Evolutionary conservation across 331 rosid genomes (phyloP), one percentile per base, ranked within the genome.

Genomic region (Acacia pycnantha): DNA sequence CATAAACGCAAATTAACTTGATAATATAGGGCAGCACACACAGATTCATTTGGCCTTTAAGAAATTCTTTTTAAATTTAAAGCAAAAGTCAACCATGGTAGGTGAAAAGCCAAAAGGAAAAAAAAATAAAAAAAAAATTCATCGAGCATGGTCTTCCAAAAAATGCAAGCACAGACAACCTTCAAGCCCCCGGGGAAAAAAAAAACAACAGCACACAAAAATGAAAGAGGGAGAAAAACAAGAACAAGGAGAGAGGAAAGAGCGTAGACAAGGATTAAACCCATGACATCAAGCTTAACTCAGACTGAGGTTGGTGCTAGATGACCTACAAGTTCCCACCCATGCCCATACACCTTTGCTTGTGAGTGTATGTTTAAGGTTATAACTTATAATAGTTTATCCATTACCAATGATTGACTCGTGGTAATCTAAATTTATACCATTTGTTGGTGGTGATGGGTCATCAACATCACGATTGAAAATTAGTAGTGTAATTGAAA

Each of bases 1-100:
- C 74, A 84, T 79, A 33, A 35, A 11, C 35, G 64, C 35, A 70
- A 59, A 76, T 41, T 33, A 48, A 68, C 74, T 61, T n/a, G n/a
- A 19, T 53, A 79, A 68, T 59, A 74, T 5, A 33, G 68, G 58
- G 65, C 44, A 58, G 69, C 76, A 69, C 51, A 68, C 71, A 66
- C 14, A 73, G 62, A n/a, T 44, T 67, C 54, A 31, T 41, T 73
- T 72, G 26, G 8, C 18, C 46, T 21, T 73, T 27, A 51, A 66
- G 54, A 56, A 68, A 16, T 43, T 66, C 48, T 3, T 33, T 21
- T 35, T 8, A 67, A 67, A 6, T 43, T 12, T 40, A 50, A 1
- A 10, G 56, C 33, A 24, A 47, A 43, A 24, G 29, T 22, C 50
- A 69, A 41, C 24, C 44, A 66, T 26, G 26, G 35, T 61, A 11